Base-by-base conservation (phyloP, 805 yeast genomes). In the Starmerella geochares region DNA sequence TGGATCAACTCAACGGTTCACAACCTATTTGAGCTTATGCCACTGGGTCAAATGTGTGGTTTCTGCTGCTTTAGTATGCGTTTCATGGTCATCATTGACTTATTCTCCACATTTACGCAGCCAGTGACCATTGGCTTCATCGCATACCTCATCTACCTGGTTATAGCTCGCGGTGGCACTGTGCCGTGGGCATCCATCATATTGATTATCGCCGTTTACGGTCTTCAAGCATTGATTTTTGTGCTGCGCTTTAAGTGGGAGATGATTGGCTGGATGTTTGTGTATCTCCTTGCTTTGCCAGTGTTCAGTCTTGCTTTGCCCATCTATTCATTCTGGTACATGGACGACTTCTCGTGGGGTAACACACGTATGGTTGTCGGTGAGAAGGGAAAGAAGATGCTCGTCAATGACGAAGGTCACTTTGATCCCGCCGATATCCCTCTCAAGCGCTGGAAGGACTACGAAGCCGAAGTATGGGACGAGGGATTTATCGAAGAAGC, bases 331-430 rank as follows among this genome's bases (percentile, higher is more conserved):
- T 78, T 69, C 65, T 78, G 83, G 83, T 71, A 75, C 60, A 78
- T 78, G 71, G 83, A 78, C 58, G 82, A 78, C 64, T 78, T 78
- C 67, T 73, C 79, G 54, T 78, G 83, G 83, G 83, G 83, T 56
- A 79, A 74, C 58, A 78, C 83, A 16, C 73, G 83, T 61, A 67
- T 73, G 38, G 77, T 78, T 24, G 68, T 68, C 10, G 81, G 80
- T 20, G 81, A 68, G 44, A 67, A 68, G 53, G 73, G 76, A 29
- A 73, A 74, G 60, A 73, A 73, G 51, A 68, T 68, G 35, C 72
- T 77, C 50, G 65, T 71, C 40, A 68, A 65, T 8, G 66, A 56
- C 29, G 79, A 71, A 53, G 82, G 81, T 49, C 66, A 66, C 29
- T 78, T 75, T 54, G 82, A 78, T 59, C 74, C 79, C 3, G 65